These are phyloP conservation scores for Termitomyces sp. DNA, from an alignment of 768 basidiomycete species.

Conservation along the genomic window DNA sequence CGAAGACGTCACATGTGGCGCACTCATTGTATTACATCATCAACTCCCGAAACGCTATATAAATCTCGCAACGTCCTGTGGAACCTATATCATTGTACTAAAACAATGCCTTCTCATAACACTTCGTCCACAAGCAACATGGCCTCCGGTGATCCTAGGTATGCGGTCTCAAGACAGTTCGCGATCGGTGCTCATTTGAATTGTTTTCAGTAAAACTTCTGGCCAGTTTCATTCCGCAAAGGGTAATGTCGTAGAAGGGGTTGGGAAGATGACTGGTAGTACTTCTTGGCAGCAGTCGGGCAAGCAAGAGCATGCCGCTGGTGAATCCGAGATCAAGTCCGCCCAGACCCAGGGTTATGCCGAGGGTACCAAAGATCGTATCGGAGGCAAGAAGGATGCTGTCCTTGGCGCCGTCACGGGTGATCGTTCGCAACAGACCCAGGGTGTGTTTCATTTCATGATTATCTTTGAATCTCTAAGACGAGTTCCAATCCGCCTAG, in stretches of 20 bases:
- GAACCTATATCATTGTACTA: too few species aligned
- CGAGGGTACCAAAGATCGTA: slow-evolving; percentile 39
- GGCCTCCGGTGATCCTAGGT: slow-evolving; percentile 9
- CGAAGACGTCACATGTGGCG: not conserved
- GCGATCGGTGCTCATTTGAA: too few species aligned
- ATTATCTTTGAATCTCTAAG: too few species aligned
- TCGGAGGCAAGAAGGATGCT: slow-evolving; percentile 40
- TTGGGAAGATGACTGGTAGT: slow-evolving; percentile 43
- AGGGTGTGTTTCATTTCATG: slow-evolving; percentile 31
- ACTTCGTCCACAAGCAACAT: not conserved
- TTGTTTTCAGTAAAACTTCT: slow-evolving; percentile 27
- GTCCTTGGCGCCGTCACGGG: slow-evolving; percentile 45
- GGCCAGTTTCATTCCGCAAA: slow-evolving; percentile 39
- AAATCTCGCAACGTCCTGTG: not conserved
- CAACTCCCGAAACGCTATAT: not conserved
- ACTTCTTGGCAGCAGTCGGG: slow-evolving; percentile 39
- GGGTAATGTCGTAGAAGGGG: slow-evolving; percentile 26
- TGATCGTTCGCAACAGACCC: slow-evolving; percentile 34
- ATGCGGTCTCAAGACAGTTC: not conserved
- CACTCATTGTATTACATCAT: not conserved
- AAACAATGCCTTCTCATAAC: not conserved
- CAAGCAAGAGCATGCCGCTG: slow-evolving; percentile 42
- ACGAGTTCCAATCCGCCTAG: slow-evolving; percentile 18
- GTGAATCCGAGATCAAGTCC: slow-evolving; percentile 41
- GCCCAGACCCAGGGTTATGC: slow-evolving; percentile 44